Evolutionary conservation across 1,284 basidiomycete genomes (phyloP).

Genomic region (Trichosporon faecale): DNA sequence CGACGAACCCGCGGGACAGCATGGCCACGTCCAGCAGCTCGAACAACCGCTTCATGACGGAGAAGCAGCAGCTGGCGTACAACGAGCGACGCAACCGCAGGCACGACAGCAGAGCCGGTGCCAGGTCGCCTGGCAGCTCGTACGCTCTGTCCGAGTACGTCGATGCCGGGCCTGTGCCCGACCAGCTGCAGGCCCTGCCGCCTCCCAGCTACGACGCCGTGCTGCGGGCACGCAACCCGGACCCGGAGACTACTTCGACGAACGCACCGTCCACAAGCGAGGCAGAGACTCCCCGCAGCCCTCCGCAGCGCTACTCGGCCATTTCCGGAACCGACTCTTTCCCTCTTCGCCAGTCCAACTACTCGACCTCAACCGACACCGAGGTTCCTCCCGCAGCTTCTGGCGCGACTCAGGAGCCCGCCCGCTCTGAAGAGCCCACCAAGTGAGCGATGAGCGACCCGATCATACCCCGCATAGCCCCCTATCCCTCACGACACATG

Average conservation of each 20-base stretch:
- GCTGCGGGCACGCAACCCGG: conserved; percentile 4
- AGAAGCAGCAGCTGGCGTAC: conserved; percentile 10
- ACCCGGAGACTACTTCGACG: neutral
- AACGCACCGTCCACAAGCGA: neutral
- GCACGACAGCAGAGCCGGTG: neutral
- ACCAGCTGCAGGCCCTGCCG: neutral
- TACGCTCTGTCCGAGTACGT: neutral
- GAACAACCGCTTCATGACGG: conserved; percentile 6
- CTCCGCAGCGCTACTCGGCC: conserved; percentile 3
- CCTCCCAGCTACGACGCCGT: conserved; percentile 4
- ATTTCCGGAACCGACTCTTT: neutral
- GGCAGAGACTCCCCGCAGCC: neutral
- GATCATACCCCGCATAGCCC: neutral
- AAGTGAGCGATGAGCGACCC: neutral
- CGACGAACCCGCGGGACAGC: neutral
- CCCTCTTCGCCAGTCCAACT: neutral
- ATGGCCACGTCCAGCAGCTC: conserved; percentile 5
- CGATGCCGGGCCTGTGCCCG: neutral
- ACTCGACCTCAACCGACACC: neutral
- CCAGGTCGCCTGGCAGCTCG: neutral
- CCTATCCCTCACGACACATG: neutral
- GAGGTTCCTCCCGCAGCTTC: neutral
- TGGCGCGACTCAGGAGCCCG: neutral
- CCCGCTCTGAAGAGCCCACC: neutral
- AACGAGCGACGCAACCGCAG: neutral